Percentiles rank a stretch among this genome's conserved stretches.
Conservation (phyloP, 148 eudicot genomes). For the Dysphania ambrosioides region DNA sequence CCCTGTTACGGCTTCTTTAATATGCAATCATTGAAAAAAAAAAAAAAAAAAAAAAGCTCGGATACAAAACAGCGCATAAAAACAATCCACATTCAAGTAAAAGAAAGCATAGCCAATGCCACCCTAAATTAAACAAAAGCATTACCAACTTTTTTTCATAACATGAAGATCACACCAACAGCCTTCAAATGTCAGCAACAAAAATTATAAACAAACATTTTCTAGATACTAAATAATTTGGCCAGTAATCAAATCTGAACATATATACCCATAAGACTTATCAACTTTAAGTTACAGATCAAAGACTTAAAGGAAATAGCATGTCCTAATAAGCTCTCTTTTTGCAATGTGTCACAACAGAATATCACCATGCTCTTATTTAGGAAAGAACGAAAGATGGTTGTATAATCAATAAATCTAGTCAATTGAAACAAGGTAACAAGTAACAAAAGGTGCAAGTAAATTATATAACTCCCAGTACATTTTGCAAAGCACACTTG, state of each 20-base stretch:
- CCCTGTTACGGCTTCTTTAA: background rate
- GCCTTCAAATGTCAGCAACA: background rate
- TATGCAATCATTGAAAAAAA: background rate
- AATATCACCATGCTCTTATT: background rate
- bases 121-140: background rate
- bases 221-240: background rate
- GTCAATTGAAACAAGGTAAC: background rate
- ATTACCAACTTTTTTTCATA: background rate
- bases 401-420: background rate
- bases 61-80: background rate
- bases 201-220: background rate
- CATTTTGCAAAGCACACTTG: slow-evolving; percentile 8
- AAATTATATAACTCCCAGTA: background rate
- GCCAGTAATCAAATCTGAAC: background rate
- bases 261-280: background rate
- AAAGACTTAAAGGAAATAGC: background rate
- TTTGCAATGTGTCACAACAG: background rate
- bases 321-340: background rate
- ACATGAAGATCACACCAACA: background rate
- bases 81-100: background rate
- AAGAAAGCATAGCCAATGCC: background rate
- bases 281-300: background rate
- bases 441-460: background rate
- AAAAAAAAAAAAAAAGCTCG: too few species aligned
- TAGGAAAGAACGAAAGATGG: background rate